Base-by-base conservation (phyloP, 306 rosid genomes). In the Arachis hypogaea region DNA sequence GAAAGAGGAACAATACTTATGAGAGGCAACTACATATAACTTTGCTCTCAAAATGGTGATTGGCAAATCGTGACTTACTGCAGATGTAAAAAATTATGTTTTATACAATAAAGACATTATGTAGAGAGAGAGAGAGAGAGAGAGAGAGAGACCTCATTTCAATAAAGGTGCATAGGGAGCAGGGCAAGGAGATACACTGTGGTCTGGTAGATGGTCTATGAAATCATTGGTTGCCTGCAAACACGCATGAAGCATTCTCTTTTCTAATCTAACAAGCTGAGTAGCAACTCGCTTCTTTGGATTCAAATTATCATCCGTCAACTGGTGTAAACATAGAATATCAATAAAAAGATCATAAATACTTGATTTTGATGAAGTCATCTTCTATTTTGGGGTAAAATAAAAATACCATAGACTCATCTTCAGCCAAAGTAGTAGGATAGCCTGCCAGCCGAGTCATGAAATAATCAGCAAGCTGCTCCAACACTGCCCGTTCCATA, bases 401-500 rank as follows among this genome's bases (percentile, higher is more conserved):
- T 14, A 68, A 63, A 43, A 69, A 62, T 88, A 94, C 99, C 99
- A 83, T 68, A 74, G 84, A 82, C 76, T 92, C 96, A 18, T 94
- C 99, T 82, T 89, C 97, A 42, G 80, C 86, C 91, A 92, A 84
- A 46, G 99, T 85, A 63, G 96, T 86, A 42, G 96, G 96, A 78
- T 94, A 94, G 82, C 95, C 85, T 67, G 92, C 93, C 57, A 92
- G 86, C 44, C 97, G 96, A 59, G 84, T 68, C 74, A 74, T 83
- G 76, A 94, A 92, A 82, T 94, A 94, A 80, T 82, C 85, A 70
- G 86, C 84, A 78, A 92, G 90, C 84, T 94, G 99, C 78, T 88
- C 97, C 84, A 94, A 72, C 52, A 89, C 94, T 8, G 97, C 99
- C 63, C 88, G 82, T 81, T 94, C 99, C 99, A 88, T 89, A 81